Evolutionary conservation across 768 basidiomycete species (phyloP), one percentile per base, ranked within the genome.

Genomic region (Pholiota molesta): DNA sequence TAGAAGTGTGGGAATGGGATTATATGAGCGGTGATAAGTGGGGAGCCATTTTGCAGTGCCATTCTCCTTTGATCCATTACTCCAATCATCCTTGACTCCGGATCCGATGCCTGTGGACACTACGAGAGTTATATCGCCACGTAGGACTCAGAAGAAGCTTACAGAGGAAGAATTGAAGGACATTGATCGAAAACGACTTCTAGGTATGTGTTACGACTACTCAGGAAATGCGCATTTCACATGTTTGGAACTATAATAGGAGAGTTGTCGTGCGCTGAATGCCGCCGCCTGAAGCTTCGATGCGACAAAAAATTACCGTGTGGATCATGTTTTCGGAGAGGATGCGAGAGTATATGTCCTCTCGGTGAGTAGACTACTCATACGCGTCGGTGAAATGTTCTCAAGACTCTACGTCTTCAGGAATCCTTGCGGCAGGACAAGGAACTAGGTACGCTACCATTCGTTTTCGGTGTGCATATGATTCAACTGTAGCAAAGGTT

Each of bases 321-420:
- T 65, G 71, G 78, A 3, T 83, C 83, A 1, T 83, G 82, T 67
- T 77, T 77, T 42, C 77, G 86, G 45, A 77, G 86, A 69, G 86
- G 86, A 11, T 87, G 86, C 71, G 83, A 86, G 61, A 84, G 83
- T 62, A 88, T 88, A 52, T 88, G 86, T 71, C 85, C 85, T n/a
- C 80, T 81, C 64, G 85, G 83, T 83, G 67, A 39, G 74, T 69
- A 13, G 33, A 11, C 42, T 26, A 19, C 9, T 13, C 31, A 21
- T 49, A 26, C 19, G 47, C 8, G 11, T 31, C n/a, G 51, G 16
- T 29, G 10, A 40, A 23, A 13, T 11, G 26, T 49, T 13, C 51
- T 55, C 17, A 44, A 23, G 23, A 19, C 47, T n/a, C 14, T 35
- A 55, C 29, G 13, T 28, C 29, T 11, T 10, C 58, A 83, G 83